These are phyloP conservation scores for Calonectria pauciramosa DNA, from an alignment of 2,329 filamentous ascomycete species.

Conservation along the genomic window DNA sequence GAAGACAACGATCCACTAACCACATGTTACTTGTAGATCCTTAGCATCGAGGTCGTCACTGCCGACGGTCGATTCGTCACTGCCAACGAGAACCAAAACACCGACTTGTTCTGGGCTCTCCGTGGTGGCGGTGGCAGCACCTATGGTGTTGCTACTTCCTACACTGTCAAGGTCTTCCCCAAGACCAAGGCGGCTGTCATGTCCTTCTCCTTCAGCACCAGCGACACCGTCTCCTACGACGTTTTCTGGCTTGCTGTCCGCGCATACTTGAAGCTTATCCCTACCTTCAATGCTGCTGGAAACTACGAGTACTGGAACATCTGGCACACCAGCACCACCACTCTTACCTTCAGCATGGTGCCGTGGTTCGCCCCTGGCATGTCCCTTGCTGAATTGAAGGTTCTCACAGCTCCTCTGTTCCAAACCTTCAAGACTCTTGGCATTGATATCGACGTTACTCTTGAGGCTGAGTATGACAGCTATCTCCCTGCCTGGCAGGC, in stretches of 20 bases:
- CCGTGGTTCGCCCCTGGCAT: slow-evolving; percentile 41
- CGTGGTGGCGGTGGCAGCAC: slow-evolving; percentile 56
- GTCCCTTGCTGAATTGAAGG: slow-evolving; percentile 31
- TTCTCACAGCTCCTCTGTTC: slow-evolving; percentile 31
- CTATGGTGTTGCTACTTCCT: slow-evolving; percentile 47
- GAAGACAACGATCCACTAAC: not conserved
- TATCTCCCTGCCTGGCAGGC: slow-evolving; percentile 38
- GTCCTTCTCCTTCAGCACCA: slow-evolving; percentile 39
- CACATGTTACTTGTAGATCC: not conserved
- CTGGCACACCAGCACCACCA: slow-evolving; percentile 24
- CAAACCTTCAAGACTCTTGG: slow-evolving; percentile 24
- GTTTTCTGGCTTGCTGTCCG: slow-evolving; percentile 39
- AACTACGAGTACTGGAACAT: slow-evolving; percentile 43
- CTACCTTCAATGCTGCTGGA: slow-evolving; percentile 36
- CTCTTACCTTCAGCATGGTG: slow-evolving; percentile 34
- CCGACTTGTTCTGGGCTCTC: slow-evolving; percentile 54
- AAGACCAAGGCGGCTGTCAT: slow-evolving; percentile 40
- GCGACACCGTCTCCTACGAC: slow-evolving; percentile 30
- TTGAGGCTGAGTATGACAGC: slow-evolving; percentile 36
- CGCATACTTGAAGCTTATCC: slow-evolving; percentile 34
- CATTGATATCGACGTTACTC: slow-evolving; percentile 13
- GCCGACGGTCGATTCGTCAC: slow-evolving; percentile 37
- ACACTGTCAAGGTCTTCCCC: slow-evolving; percentile 57
- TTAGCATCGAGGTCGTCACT: slow-evolving; percentile 4
- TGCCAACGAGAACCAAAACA: slow-evolving; percentile 29